A percentile compares a stretch with the other conserved stretches of the same genome.
These are phyloP conservation scores for Diaporthe ilicicola DNA, from an alignment of 2,329 filamentous ascomycete species.

Conservation along the genomic window DNA sequence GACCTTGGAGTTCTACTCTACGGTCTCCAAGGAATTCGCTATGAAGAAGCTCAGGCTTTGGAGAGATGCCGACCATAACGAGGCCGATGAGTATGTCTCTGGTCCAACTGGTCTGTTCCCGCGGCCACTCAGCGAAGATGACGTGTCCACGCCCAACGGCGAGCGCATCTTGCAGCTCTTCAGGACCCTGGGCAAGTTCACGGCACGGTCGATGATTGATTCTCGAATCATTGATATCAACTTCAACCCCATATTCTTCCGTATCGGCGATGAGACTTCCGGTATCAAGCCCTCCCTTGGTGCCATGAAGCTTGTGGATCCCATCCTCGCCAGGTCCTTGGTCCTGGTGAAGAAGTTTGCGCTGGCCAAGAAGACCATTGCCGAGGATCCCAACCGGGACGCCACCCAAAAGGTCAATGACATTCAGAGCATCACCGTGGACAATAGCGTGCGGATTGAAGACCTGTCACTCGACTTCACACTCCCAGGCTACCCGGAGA, in stretches of 20 bases:
- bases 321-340: conserved; percentile 84
- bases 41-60: conserved; percentile 98
- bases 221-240: conserved; percentile 97
- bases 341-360: conserved; percentile 89
- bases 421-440: conserved; percentile 74
- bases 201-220: conserved; percentile 97
- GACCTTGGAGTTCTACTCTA: conserved; percentile 97
- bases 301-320: conserved; percentile 88
- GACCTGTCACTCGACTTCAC: conserved; percentile 95
- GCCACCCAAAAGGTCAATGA: conserved; percentile 75
- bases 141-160: conserved; percentile 78
- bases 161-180: conserved; percentile 89
- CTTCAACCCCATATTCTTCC: conserved; percentile 98
- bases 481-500: conserved; percentile 85
- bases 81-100: conserved; percentile 82
- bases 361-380: conserved; percentile 80
- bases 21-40: conserved; percentile 94
- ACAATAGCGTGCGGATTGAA: conserved; percentile 76
- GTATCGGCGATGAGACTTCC: conserved; percentile 77
- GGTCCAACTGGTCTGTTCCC: conserved; percentile 89
- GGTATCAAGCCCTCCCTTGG: conserved; percentile 84
- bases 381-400: conserved; percentile 73
- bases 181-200: conserved; percentile 94
- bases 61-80: conserved; percentile 85
- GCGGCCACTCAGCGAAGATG: conserved; percentile 84